Evolutionary conservation across 768 basidiomycete genomes (phyloP), one percentile per base, ranked within the genome.

Genomic region (Boletus vermiculosoides): DNA sequence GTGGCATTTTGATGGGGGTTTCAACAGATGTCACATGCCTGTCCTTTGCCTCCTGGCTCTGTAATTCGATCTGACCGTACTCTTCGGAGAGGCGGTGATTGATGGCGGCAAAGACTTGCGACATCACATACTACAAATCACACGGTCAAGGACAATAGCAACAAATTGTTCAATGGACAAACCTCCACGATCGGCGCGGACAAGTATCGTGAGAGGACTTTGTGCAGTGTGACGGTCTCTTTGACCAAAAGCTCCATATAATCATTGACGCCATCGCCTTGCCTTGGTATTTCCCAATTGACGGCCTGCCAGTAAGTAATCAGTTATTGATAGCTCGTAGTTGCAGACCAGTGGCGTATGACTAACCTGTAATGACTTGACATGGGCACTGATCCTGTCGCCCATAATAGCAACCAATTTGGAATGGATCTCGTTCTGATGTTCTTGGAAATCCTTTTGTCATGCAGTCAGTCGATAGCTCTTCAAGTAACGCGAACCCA

Each of bases 341-440:
- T 54, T 45, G 10, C 20, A 49, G 39, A 56, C 31, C 18, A 34
- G 59, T 54, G 51, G 42, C 56, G 45, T 45, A 50, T 55, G 67
- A 62, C 73, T 69, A 60, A 88, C 92, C 77, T 90, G 86, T 52
- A 98, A 79, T 25, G 88, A 79, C 64, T 84, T 87, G 69, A 93
- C 88, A 70, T 98, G 96, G 1, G 88, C 86, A 63, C 78, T 83
- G 45, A 98, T 77, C 55, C 96, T 83, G 74, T 98, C 96, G 39
- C 94, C 89, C 97, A 99, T 99, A 74, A 98, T 99, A 42, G 93
- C 91, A 57, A 99, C 88, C 54, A 99, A 80, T 76, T 99, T 99
- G 50, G 92, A 84, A 72, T 98, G 96, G 52, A 99, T 98, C 78
- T 98, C 97, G 68, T 96, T 92, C 73, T 99, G 97, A 73, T 99